phyloP scores from a whole-genome alignment of 2,329 filamentous ascomycete genomes.

The Trichoderma asperellum region DNA sequence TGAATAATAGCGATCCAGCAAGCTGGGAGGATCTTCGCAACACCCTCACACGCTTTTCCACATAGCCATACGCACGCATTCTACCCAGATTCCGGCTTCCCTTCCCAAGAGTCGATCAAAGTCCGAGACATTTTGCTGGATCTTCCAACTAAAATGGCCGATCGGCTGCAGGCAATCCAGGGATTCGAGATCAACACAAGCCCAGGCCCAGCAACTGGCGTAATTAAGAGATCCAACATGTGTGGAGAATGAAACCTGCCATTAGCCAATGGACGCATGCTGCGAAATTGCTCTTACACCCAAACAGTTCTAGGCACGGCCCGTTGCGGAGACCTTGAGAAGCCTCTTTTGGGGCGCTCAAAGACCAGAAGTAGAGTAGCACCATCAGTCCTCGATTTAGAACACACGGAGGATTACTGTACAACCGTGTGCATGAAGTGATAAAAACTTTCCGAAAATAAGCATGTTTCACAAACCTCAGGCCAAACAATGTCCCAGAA shows the following conservation, averaged over 20 bases:
- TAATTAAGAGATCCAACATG: constrained; percentile 7
- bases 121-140: background rate
- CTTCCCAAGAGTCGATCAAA: background rate
- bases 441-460: background rate
- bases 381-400: background rate
- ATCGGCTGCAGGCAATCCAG: background rate
- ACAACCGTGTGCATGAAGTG: background rate
- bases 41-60: background rate
- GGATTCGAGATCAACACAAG: constrained; percentile 17
- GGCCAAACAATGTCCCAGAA: background rate
- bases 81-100: background rate
- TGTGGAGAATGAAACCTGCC: background rate
- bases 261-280: constrained; percentile 12
- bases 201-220: background rate
- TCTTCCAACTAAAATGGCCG: background rate
- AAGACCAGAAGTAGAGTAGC: background rate
- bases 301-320: constrained; percentile 29
- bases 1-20: background rate
- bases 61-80: background rate
- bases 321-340: constrained; percentile 26
- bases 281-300: constrained; percentile 25
- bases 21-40: background rate
- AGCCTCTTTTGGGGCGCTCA: background rate
- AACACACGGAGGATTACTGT: background rate
- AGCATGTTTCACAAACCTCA: background rate